Evolutionary conservation across 1,284 basidiomycete species (phyloP).

Genomic region (Ceratobasidium theobromae): DNA sequence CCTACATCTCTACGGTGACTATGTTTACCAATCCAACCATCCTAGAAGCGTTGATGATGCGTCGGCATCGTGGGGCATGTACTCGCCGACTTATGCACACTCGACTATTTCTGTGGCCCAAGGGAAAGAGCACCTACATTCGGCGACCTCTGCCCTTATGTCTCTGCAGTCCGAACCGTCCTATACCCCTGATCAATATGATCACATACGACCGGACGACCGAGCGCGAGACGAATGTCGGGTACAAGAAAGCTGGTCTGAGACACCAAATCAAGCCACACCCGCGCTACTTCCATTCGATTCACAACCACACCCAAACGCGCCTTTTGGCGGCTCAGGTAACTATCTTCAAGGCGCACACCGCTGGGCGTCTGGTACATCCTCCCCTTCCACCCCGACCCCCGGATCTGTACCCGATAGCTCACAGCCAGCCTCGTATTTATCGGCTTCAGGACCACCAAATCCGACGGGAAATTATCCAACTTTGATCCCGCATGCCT

Average conservation of each 20-base stretch:
- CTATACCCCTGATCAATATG: conserved; percentile 21
- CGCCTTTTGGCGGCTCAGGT: conserved; percentile 12
- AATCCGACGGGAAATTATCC: conserved; percentile 3
- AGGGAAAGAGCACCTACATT: conserved; percentile 29
- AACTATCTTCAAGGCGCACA: conserved; percentile 27
- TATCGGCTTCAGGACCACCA: conserved; percentile 4
- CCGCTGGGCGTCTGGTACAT: conserved; percentile 20
- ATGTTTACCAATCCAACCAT: conserved; percentile 32
- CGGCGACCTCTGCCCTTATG: conserved; percentile 31
- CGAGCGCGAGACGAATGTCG: conserved; percentile 2
- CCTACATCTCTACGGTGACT: conserved; percentile 13
- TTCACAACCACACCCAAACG: neutral
- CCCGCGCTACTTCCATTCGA: conserved; percentile 4
- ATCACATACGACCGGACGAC: neutral
- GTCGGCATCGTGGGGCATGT: conserved; percentile 22
- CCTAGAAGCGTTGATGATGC: conserved; percentile 26
- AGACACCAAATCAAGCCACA: conserved; percentile 2
- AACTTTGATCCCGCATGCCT: conserved; percentile 1
- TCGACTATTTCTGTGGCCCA: conserved; percentile 25
- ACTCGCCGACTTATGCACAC: conserved; percentile 20
- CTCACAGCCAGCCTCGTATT: conserved; percentile 10
- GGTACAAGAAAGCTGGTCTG: conserved; percentile 2
- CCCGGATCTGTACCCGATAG: conserved; percentile 9
- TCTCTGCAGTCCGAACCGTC: conserved; percentile 25
- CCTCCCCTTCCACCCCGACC: conserved; percentile 23